A percentile compares a stretch with the other conserved stretches of the same genome.
These are phyloP conservation scores for Salix arbutifolia DNA, from an alignment of 345 rosid genomes.

Conservation along the genomic window DNA sequence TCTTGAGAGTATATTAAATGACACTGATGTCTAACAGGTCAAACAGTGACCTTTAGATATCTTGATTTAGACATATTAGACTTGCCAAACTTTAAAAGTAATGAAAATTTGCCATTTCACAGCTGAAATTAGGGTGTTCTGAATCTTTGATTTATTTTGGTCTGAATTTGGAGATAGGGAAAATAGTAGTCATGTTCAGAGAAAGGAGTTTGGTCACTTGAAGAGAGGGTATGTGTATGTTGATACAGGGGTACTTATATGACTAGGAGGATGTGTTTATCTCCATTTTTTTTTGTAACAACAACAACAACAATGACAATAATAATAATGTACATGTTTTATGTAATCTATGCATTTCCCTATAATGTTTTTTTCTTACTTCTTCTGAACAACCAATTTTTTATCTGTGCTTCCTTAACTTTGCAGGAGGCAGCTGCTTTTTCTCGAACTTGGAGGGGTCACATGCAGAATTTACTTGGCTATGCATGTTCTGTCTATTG, in stretches of 20 bases:
- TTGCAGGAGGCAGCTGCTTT: slow-evolving; percentile 90
- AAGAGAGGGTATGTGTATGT: neutral
- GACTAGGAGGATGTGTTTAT: neutral
- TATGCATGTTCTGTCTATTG: slow-evolving; percentile 90
- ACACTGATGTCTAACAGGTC: neutral
- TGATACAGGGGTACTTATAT: neutral
- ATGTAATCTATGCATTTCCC: neutral
- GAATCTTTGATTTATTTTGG: neutral
- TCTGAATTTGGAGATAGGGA: neutral
- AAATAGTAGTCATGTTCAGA: neutral
- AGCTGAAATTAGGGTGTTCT: neutral
- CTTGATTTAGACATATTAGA: neutral
- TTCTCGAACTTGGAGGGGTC: slow-evolving; percentile 96
- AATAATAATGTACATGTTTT: no score
- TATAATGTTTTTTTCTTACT: neutral
- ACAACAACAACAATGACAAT: no score
- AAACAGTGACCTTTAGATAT: neutral
- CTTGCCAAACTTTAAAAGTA: no score
- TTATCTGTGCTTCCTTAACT: slow-evolving; percentile 2
- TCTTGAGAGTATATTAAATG: neutral
- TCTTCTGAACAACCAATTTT: slow-evolving; percentile 1
- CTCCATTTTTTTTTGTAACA: neutral
- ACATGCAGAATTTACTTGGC: slow-evolving; percentile 94
- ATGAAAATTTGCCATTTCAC: no score
- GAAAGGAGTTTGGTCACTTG: neutral